A percentile compares a stretch with the other conserved stretches of the same genome.
phyloP scores from a whole-genome alignment of 2,329 filamentous ascomycete genomes.

The Botrytis sinoallii region DNA sequence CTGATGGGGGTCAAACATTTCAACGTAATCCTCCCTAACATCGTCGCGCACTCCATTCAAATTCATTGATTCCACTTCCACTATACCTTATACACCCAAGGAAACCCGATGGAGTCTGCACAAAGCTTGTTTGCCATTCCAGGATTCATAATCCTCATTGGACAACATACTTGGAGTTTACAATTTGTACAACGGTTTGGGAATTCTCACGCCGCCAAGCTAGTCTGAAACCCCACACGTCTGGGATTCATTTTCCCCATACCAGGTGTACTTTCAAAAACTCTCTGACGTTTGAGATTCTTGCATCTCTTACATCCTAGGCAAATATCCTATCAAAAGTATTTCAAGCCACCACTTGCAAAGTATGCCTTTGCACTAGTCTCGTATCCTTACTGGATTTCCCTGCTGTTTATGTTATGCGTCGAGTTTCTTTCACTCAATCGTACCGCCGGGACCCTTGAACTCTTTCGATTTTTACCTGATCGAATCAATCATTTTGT shows the following conservation, averaged over 20 bases:
- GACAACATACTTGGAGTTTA: background rate
- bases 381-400: background rate
- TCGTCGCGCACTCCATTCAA: background rate
- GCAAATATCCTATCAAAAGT: background rate
- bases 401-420: constrained; percentile 5
- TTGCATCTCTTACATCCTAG: constrained; percentile 9
- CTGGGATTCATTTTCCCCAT: constrained; percentile 1
- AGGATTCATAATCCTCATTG: background rate
- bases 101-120: too few species aligned
- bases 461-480: background rate
- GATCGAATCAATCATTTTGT: background rate
- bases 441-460: background rate
- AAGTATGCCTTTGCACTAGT: background rate
- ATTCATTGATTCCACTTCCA: background rate
- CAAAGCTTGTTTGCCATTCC: background rate
- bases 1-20: background rate
- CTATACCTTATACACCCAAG: background rate
- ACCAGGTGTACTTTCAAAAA: background rate
- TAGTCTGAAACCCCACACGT: constrained; percentile 12
- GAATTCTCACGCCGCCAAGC: constrained; percentile 1
- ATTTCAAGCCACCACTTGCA: background rate
- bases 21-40: background rate
- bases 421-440: constrained; percentile 9
- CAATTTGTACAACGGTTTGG: background rate
- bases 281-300: constrained; percentile 11